Conservation (phyloP, 1,139 yeast species). For the Martiniozyma asiatica region DNA sequence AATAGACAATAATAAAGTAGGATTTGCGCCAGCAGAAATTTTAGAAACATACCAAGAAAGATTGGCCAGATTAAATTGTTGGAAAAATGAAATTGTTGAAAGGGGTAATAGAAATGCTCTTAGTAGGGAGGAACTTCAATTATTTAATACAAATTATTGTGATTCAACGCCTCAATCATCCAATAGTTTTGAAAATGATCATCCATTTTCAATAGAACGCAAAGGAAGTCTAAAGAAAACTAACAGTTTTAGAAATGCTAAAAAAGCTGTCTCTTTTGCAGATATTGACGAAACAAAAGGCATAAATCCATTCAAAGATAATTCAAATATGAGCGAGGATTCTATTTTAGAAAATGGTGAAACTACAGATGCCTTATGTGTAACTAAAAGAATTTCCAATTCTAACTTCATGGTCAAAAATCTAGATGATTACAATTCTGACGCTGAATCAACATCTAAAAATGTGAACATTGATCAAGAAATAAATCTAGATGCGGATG, state of each 20-base stretch:
- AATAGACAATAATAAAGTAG: conserved; percentile 48
- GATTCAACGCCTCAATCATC: conserved; percentile 8
- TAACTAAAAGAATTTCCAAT: conserved; percentile 23
- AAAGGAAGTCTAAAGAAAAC: conserved; percentile 20
- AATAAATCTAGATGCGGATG: no score
- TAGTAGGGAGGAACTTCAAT: conserved; percentile 17
- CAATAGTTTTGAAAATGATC: background rate
- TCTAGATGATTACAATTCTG: conserved; percentile 16
- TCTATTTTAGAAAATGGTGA: background rate
- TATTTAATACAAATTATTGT: conserved; percentile 9
- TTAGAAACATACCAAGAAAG: conserved; percentile 87
- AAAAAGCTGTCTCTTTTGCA: conserved; percentile 22
- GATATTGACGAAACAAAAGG: conserved; percentile 7
- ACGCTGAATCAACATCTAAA: no score
- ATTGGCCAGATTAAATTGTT: conserved; percentile 81
- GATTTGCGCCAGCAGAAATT: conserved; percentile 95
- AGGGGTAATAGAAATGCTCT: conserved; percentile 22
- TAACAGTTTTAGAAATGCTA: conserved; percentile 8
- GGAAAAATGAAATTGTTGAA: conserved; percentile 75
- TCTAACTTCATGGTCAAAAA: conserved; percentile 21
- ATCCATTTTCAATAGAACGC: conserved; percentile 12
- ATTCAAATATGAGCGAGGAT: background rate
- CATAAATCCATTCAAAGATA: conserved; percentile 1
- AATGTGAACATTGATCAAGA: no score
- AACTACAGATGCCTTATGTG: conserved; percentile 25